Conservation (phyloP, 2,329 filamentous ascomycete species). For the Blastomyces parvus region DNA sequence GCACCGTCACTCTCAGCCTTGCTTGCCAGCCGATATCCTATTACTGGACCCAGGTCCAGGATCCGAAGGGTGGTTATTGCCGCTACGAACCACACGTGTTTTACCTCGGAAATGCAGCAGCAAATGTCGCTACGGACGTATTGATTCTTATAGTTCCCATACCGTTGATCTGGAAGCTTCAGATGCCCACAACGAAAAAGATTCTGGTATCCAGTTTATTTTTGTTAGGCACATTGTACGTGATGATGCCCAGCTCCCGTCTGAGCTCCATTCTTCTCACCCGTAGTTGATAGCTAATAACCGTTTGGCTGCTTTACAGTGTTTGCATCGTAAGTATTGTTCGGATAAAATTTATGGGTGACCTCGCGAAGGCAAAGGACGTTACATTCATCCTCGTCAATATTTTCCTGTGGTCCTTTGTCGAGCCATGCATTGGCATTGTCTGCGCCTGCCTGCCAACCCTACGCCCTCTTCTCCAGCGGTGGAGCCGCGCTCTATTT, state of each 20-base stretch:
- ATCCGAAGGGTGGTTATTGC: conserved; percentile 4
- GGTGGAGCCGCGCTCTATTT: neutral
- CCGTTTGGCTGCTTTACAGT: conserved; percentile 9
- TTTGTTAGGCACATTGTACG: conserved; percentile 30
- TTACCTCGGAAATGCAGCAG: conserved; percentile 14
- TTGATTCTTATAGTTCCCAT: conserved; percentile 17
- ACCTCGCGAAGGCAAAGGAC: conserved; percentile 34
- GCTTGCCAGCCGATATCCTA: conserved; percentile 12
- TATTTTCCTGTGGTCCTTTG: conserved; percentile 27
- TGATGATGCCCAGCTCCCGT: neutral
- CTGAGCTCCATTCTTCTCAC: neutral
- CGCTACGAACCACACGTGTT: conserved; percentile 10
- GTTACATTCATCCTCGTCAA: conserved; percentile 26
- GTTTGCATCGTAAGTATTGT: conserved; percentile 35
- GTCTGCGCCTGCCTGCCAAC: conserved; percentile 30
- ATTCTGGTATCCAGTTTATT: conserved; percentile 29
- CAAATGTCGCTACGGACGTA: conserved; percentile 13
- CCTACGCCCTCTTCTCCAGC: conserved; percentile 27
- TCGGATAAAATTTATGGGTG: conserved; percentile 34
- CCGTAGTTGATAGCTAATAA: neutral
- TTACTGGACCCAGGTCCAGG: conserved; percentile 13
- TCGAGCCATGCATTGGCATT: conserved; percentile 29
- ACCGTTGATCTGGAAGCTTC: conserved; percentile 20
- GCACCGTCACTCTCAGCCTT: conserved; percentile 10
- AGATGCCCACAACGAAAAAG: conserved; percentile 28